A percentile compares a stretch with the other conserved stretches of the same genome.
Evolutionary conservation across 2,329 filamentous ascomycete genomes (phyloP).

Genomic region (Diplodia mutila): DNA sequence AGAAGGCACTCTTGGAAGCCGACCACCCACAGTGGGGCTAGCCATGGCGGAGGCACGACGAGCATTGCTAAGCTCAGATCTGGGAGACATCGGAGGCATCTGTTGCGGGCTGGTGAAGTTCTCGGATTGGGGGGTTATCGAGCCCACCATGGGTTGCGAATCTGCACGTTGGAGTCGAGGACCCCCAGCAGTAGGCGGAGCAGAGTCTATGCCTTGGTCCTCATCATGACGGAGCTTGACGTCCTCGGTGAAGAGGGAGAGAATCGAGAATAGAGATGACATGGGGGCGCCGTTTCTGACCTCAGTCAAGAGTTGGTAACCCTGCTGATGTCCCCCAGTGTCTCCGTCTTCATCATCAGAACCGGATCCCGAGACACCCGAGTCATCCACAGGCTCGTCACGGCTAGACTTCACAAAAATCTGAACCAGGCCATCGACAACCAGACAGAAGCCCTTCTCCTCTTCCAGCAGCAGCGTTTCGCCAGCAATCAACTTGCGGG

Average conservation of each 20-base stretch:
- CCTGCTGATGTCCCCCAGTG: conserved; percentile 66
- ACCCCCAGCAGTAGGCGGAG: conserved; percentile 33
- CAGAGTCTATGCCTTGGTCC: conserved; percentile 59
- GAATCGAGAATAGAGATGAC: conserved; percentile 96
- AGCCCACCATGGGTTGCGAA: conserved; percentile 27
- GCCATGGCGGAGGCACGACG: conserved; percentile 34
- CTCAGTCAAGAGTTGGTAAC: conserved; percentile 93
- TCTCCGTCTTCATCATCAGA: conserved; percentile 51
- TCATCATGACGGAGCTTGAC: conserved; percentile 74
- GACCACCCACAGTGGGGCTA: conserved; percentile 42
- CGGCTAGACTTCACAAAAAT: conserved; percentile 94
- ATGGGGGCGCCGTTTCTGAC: conserved; percentile 97
- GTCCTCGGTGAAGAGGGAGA: conserved; percentile 96
- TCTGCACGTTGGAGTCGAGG: conserved; percentile 28
- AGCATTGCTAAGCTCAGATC: conserved; percentile 30
- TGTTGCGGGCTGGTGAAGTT: conserved; percentile 43
- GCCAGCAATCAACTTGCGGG: conserved; percentile 90
- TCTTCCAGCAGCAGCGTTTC: conserved; percentile 95
- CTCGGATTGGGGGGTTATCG: conserved; percentile 43
- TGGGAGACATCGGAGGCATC: conserved; percentile 36
- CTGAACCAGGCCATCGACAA: conserved; percentile 93
- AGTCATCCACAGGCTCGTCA: conserved; percentile 44
- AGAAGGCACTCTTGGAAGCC: conserved; percentile 67
- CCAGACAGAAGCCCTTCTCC: conserved; percentile 96
- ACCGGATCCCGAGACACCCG: conserved; percentile 29